Base-by-base conservation (phyloP, 257 asterid species). In the Thymus mandschuricus region DNA sequence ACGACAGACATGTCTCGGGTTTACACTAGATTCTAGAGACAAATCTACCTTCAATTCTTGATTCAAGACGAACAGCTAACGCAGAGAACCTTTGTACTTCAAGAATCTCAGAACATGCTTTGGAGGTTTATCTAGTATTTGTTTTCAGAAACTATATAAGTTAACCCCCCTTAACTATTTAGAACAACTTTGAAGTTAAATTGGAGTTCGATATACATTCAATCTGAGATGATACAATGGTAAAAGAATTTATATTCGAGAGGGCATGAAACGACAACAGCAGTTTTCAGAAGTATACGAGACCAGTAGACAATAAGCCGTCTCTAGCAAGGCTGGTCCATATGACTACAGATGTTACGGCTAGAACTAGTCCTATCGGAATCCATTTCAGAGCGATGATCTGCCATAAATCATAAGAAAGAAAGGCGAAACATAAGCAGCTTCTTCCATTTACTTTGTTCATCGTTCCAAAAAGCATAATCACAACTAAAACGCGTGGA, bases 311-410 rank as follows among this genome's bases (percentile, higher is more conserved):
- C 12, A 56, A 57, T 46, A 62, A 62, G n/a, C 43, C 81, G 68
- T 81, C 86, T 74, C 64, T 70, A 58, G 33, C 46, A 54, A 74
- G 62, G 73, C 82, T 60, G 38, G 73, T 50, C 86, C 87, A 84
- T 60, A 80, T 1, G 29, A 88, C 85, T 62, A 81, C 41, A 35
- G 81, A 69, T 55, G 83, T 76, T 49, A 83, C 84, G n/a, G 79
- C 74, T 48, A 84, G 27, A 49, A 81, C 57, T 15, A 84, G 49
- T 8, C 83, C 81, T 8, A 78, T 43, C 12, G 92, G 96, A 54
- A 81, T 86, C 92, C 96, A 84, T 80, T 85, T 84, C 77, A 81
- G 68, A 52, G 96, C 87, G 33, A 84, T 78, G 8, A 76, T 71
- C 92, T 88, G 79, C 38, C 1, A 29, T 12, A 43, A 68, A 64